Percentiles rank a stretch among this genome's conserved stretches.
Evolutionary conservation across 2,329 filamentous ascomycete genomes (phyloP).

Genomic region (Elsinoe necatrix): DNA sequence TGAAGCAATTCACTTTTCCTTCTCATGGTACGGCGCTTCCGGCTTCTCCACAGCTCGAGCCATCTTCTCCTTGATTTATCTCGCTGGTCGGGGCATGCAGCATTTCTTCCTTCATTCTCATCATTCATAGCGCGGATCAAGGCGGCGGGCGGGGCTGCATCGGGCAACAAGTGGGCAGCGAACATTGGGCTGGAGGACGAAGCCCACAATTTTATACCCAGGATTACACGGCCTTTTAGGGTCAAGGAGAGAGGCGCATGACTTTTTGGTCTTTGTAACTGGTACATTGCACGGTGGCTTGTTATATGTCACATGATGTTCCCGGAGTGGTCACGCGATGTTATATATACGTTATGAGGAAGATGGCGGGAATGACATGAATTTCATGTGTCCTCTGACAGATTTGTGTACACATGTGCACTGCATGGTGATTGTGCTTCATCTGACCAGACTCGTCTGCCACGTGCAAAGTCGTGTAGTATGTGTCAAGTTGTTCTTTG

Average conservation of each 20-base stretch:
- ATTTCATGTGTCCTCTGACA: not conserved
- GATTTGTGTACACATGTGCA: not conserved
- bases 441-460: too few relatives aligned
- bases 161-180: slow-evolving; percentile 1
- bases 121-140: slow-evolving; percentile 7
- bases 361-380: not conserved
- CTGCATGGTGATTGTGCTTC: too few relatives aligned
- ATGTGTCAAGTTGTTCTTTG: too few relatives aligned
- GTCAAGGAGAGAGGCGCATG: not conserved
- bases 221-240: not conserved
- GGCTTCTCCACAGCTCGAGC: not conserved
- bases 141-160: not conserved
- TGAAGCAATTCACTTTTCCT: slow-evolving; percentile 3
- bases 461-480: too few relatives aligned
- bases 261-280: not conserved
- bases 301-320: not conserved
- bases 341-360: not conserved
- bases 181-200: not conserved
- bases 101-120: not conserved
- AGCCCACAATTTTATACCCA: not conserved
- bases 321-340: not conserved
- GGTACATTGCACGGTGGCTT: not conserved
- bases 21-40: not conserved
- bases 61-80: not conserved
- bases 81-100: not conserved